phyloP scores from a whole-genome alignment of 768 basidiomycete genomes.

The Guyanaporus albipodus region DNA sequence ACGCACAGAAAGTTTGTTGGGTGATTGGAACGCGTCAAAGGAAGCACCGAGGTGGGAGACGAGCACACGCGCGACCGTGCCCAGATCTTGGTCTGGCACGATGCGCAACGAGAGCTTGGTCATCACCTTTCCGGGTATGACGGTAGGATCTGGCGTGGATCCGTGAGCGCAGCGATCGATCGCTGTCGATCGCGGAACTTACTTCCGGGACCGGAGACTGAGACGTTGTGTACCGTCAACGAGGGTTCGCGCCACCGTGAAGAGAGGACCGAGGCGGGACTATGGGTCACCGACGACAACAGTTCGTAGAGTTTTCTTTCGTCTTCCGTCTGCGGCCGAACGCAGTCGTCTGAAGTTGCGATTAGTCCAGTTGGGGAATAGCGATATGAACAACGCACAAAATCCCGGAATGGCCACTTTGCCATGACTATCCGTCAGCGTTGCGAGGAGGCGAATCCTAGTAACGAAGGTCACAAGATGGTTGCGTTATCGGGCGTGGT shows the following conservation, averaged over 20 bases:
- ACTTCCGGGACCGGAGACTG: conserved; percentile 81
- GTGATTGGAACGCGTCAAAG: conserved; percentile 59
- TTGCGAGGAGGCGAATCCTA: conserved; percentile 77
- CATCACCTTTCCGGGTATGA: conserved; percentile 83
- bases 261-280: conserved; percentile 62
- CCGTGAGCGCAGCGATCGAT: neutral
- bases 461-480: neutral
- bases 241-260: conserved; percentile 90
- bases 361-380: neutral
- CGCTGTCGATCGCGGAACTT: conserved; percentile 16
- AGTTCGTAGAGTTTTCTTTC: conserved; percentile 68
- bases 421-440: conserved; percentile 54
- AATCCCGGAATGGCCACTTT: conserved; percentile 74
- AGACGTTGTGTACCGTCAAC: conserved; percentile 81
- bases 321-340: conserved; percentile 61
- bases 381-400: conserved; percentile 49
- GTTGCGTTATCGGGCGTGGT: neutral
- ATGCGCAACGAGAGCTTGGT: conserved; percentile 87
- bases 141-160: conserved; percentile 60
- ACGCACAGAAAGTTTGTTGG: conserved; percentile 67
- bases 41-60: conserved; percentile 51
- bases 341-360: conserved; percentile 58
- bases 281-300: conserved; percentile 64
- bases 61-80: conserved; percentile 60
- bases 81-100: conserved; percentile 88